A percentile compares a stretch with the other conserved stretches of the same genome.
phyloP scores from a whole-genome alignment of 345 rosid genomes.

The Salix dunnii region DNA sequence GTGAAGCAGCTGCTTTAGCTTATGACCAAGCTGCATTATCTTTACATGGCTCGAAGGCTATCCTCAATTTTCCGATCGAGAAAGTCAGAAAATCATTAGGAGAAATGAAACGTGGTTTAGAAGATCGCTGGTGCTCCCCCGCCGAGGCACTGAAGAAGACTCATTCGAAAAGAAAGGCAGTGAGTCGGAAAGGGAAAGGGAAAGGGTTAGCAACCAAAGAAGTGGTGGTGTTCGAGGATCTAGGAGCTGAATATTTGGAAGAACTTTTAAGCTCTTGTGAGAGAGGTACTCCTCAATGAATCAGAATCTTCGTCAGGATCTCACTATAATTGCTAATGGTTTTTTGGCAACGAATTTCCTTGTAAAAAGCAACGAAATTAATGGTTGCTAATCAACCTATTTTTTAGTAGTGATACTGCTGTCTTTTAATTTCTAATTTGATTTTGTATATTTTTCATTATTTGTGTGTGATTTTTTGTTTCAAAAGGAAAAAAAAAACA shows the following conservation, averaged over 20 bases:
- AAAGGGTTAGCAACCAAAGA: slow-evolving; percentile 12
- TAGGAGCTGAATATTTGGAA: slow-evolving; percentile 67
- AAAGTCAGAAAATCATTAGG: slow-evolving; percentile 11
- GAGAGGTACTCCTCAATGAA: background rate
- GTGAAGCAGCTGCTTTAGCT: slow-evolving; percentile 70
- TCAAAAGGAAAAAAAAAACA: no score
- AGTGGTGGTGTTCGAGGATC: slow-evolving; percentile 59
- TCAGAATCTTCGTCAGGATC: background rate
- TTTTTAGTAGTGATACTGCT: background rate
- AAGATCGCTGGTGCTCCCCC: background rate
- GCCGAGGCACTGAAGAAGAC: background rate
- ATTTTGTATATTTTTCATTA: background rate
- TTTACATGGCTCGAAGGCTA: slow-evolving; percentile 49
- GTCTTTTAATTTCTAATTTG: background rate
- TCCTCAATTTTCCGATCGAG: slow-evolving; percentile 60
- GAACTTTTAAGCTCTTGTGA: slow-evolving; percentile 47
- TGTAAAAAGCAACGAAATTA: no score
- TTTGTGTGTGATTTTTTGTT: background rate
- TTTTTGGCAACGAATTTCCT: no score
- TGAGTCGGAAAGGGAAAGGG: background rate
- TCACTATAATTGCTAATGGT: background rate
- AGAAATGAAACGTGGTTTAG: background rate
- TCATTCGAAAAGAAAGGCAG: background rate
- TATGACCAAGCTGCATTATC: slow-evolving; percentile 77
- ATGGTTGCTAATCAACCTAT: no score